These are phyloP conservation scores for Cercospora canescens DNA, from an alignment of 2,329 filamentous ascomycete species.

Conservation along the genomic window DNA sequence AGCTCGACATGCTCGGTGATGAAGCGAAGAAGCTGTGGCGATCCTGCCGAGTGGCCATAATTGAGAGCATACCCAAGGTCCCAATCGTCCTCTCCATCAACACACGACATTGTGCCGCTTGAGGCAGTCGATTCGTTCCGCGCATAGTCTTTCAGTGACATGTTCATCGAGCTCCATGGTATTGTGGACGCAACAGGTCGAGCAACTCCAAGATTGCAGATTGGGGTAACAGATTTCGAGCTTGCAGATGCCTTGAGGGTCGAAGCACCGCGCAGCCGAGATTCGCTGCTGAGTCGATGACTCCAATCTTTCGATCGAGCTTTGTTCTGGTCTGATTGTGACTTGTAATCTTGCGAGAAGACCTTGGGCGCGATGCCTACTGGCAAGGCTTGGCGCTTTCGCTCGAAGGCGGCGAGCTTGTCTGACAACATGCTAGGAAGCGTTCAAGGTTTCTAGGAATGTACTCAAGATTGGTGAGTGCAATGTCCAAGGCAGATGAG, in stretches of 20 bases:
- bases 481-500: background rate
- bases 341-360: slow-evolving; percentile 12
- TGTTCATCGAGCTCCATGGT: slow-evolving; percentile 20
- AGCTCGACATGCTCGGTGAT: slow-evolving; percentile 33
- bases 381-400: slow-evolving; percentile 14
- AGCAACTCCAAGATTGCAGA: slow-evolving; percentile 21
- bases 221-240: slow-evolving; percentile 5
- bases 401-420: slow-evolving; percentile 16
- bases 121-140: too few relatives aligned
- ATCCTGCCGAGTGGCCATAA: slow-evolving; percentile 32
- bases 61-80: slow-evolving; percentile 31
- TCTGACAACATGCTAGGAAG: slow-evolving; percentile 4
- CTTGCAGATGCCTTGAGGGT: slow-evolving; percentile 22
- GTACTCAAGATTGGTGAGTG: background rate
- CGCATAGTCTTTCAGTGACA: background rate
- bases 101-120: slow-evolving; percentile 3
- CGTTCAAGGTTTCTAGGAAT: background rate
- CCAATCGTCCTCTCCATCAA: slow-evolving; percentile 17
- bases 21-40: slow-evolving; percentile 29
- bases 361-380: slow-evolving; percentile 20
- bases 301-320: slow-evolving; percentile 8
- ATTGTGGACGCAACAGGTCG: slow-evolving; percentile 15
- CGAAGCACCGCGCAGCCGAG: slow-evolving; percentile 10
- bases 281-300: slow-evolving; percentile 18
- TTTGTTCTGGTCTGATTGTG: background rate